phyloP scores from a whole-genome alignment of 75 land plant genomes.

The Larix kaempferi region DNA sequence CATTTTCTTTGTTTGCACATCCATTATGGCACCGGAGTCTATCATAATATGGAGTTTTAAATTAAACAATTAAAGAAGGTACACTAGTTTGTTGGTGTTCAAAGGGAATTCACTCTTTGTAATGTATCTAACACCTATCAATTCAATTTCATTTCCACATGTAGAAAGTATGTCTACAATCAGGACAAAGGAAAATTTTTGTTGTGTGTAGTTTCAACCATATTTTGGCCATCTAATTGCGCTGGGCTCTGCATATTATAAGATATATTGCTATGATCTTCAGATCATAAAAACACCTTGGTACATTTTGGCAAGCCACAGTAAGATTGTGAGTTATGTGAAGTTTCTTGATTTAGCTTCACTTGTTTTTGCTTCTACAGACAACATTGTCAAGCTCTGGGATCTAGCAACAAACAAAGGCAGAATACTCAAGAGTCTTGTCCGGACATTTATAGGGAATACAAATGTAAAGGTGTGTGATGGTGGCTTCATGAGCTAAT shows the following conservation, averaged over 20 bases:
- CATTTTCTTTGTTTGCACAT: not conserved
- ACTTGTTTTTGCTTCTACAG: slow-evolving; percentile 77
- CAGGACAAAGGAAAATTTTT: slow-evolving; percentile 74
- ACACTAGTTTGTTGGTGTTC: not conserved
- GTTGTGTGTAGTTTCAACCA: slow-evolving; percentile 73
- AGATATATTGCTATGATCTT: slow-evolving; percentile 72
- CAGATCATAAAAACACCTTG: slow-evolving; percentile 51
- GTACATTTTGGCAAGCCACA: slow-evolving; percentile 58
- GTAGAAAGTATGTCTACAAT: slow-evolving; percentile 68
- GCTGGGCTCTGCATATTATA: slow-evolving; percentile 85
- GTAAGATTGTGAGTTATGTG: slow-evolving; percentile 76
- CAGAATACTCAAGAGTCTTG: slow-evolving; percentile 43
- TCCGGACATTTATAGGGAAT: slow-evolving; percentile 71
- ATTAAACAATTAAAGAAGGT: not conserved
- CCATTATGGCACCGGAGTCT: not conserved
- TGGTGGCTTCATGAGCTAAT: not conserved
- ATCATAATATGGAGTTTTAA: not conserved
- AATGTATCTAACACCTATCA: not conserved
- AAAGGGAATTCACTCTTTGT: not conserved
- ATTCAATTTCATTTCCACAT: slow-evolving; percentile 36
- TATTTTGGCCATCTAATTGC: slow-evolving; percentile 60
- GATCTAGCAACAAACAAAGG: slow-evolving; percentile 53
- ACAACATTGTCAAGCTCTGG: slow-evolving; percentile 75
- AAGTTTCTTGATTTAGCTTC: slow-evolving; percentile 63
- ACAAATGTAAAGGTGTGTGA: slow-evolving; percentile 63